These are phyloP conservation scores for Astrothelium subdiscretum DNA, from an alignment of 495 filamentous ascomycete species.

Conservation along the genomic window DNA sequence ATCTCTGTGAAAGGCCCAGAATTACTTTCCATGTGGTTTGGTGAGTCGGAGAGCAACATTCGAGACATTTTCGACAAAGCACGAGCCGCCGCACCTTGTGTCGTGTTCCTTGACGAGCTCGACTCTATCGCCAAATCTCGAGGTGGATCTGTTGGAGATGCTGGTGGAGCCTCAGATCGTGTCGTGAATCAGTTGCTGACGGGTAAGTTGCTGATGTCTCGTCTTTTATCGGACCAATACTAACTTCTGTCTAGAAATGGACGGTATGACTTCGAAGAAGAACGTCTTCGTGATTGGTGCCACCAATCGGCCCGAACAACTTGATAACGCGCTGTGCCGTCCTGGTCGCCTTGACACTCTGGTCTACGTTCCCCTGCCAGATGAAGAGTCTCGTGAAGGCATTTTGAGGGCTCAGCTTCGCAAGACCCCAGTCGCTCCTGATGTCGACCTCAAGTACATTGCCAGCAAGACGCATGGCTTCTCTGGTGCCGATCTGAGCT, in stretches of 20 bases:
- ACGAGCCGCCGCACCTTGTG: constrained; percentile 92
- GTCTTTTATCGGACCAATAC: constrained; percentile 8
- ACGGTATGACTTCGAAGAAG: constrained; percentile 99
- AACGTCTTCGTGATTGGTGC: constrained; percentile 99
- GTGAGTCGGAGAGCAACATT: constrained; percentile 99
- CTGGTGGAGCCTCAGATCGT: constrained; percentile 96
- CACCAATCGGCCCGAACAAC: constrained; percentile 95
- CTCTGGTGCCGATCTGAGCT: constrained; percentile 98
- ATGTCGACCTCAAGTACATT: constrained; percentile 84
- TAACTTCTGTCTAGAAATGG: constrained; percentile 67
- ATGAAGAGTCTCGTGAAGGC: constrained; percentile 71
- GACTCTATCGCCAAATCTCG: constrained; percentile 99
- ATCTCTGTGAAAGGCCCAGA: constrained; percentile 98
- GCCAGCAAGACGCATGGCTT: constrained; percentile 97
- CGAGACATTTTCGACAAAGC: constrained; percentile 99
- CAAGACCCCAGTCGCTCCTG: constrained; percentile 84
- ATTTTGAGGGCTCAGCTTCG: constrained; percentile 95
- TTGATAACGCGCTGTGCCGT: constrained; percentile 94
- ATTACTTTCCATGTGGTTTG: constrained; percentile 98
- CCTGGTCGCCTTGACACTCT: constrained; percentile 96
- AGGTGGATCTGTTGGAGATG: constrained; percentile 94
- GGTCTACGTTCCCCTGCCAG: constrained; percentile 93
- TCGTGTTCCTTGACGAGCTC: constrained; percentile 97
- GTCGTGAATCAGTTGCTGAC: constrained; percentile 99
- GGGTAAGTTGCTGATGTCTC: constrained; percentile 45